Evolutionary conservation across 83 land plant species (phyloP), one percentile per base, ranked within the genome.

Genomic region (Isoetes engelmannii): DNA sequence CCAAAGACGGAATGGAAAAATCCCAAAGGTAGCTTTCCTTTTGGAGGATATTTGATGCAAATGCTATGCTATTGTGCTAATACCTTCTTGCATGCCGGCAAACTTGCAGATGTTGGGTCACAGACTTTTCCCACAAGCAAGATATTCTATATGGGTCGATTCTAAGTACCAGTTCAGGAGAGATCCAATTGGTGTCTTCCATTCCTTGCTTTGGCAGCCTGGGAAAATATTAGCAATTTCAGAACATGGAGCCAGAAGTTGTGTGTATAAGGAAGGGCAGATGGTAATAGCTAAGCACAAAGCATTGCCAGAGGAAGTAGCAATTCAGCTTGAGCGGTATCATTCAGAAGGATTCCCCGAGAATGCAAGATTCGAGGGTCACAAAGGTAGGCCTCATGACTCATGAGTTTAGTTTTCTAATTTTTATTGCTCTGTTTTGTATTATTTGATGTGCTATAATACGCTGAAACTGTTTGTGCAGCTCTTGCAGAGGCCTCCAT

Each of bases 401-500:
- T 5, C 17, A 12, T 45, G 28, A 19, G 6, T 19, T 12, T 3
- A 45, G 54, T 45, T 68, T 57, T 20, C 21, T 10, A 65, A 54
- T 45, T 10, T 12, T 9, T 4, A 19, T 47, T 48, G 55, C 20
- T 65, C 4, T 7, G 21, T 42, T 1, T 15, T 6, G 12, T 7
- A 68, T 48, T 12, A 6, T 3, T 17, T 0, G 56, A 63, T 8
- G 8, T 54, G 65, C 6, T 51, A 18, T 13, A 9, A 19, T 20
- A 47, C 15, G 1, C 57, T 61, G 4, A 15, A 57, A n/a, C 59
- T 68, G 46, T 60, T 62, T 5, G 15, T 84, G 84, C 98, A 91
- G 99, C 99, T 68, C 82, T 95, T 20, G 72, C 89, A 13, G 99
- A 95, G 67, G 99, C 99, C n/a, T 91, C 97, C 37, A 81, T 95